Conservation (phyloP, 2,329 filamentous ascomycete species). For the Arthrinium phaeospermum region DNA sequence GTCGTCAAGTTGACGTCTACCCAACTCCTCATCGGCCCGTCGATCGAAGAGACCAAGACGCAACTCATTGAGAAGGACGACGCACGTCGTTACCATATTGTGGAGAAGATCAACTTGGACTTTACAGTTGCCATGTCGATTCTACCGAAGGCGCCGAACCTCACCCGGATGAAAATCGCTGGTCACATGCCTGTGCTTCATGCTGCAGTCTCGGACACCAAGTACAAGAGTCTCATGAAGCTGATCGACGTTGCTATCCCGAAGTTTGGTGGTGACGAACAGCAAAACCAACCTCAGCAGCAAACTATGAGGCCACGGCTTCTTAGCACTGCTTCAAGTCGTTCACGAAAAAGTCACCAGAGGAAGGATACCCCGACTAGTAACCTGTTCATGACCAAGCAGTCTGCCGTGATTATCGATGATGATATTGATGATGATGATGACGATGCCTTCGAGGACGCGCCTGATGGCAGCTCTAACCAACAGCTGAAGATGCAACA, state of each 20-base stretch:
- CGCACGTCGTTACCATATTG: conserved; percentile 79
- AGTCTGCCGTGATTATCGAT: conserved; percentile 80
- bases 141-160: conserved; percentile 89
- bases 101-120: conserved; percentile 96
- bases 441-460: conserved; percentile 71
- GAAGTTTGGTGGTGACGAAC: conserved; percentile 66
- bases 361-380: conserved; percentile 63
- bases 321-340: conserved; percentile 52
- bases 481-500: conserved; percentile 78
- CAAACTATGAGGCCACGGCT: conserved; percentile 51
- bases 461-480: conserved; percentile 60
- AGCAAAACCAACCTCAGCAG: conserved; percentile 39
- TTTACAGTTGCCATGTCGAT: conserved; percentile 97
- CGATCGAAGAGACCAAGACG: conserved; percentile 85
- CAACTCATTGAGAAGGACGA: conserved; percentile 75
- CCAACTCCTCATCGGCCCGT: conserved; percentile 92
- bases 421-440: conserved; percentile 72
- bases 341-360: conserved; percentile 52
- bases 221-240: conserved; percentile 97
- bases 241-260: conserved; percentile 95
- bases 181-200: conserved; percentile 92
- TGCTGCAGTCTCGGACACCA: conserved; percentile 88
- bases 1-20: conserved; percentile 91
- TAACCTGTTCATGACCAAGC: conserved; percentile 72
- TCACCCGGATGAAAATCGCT: conserved; percentile 90